phyloP scores from a whole-genome alignment of 352 stramenopile genomes.

The Pythium brassicae region DNA sequence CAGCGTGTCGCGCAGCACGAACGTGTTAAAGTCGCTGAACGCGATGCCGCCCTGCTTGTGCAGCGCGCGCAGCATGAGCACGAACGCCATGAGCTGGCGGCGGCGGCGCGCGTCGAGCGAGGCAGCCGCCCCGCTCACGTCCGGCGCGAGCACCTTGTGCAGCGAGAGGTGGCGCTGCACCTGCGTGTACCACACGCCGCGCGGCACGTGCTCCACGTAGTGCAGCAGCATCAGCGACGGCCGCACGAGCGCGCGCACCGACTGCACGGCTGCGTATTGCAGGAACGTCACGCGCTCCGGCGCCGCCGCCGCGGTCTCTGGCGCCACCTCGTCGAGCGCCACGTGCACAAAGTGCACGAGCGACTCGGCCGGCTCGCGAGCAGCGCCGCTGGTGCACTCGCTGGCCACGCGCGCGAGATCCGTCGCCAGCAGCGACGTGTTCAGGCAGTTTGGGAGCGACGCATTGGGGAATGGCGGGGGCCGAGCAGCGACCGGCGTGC shows the following conservation, averaged over 20 bases:
- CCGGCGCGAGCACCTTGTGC: slow-evolving; percentile 30
- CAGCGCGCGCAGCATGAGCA: slow-evolving; percentile 34
- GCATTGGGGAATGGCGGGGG: too few species aligned
- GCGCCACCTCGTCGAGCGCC: slow-evolving; percentile 19
- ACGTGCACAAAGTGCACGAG: slow-evolving; percentile 37
- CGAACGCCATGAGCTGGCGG: slow-evolving; percentile 25
- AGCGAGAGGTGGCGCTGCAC: slow-evolving; percentile 38
- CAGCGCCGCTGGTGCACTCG: neutral
- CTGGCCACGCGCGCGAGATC: neutral
- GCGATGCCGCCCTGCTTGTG: slow-evolving; percentile 32
- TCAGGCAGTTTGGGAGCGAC: slow-evolving; percentile 18
- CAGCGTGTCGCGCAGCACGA: slow-evolving; percentile 21
- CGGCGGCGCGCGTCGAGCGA: slow-evolving; percentile 15
- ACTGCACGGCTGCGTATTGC: slow-evolving; percentile 36
- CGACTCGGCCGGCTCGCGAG: neutral
- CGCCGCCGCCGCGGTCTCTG: neutral
- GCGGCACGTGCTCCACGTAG: slow-evolving; percentile 26
- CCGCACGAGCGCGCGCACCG: slow-evolving; percentile 14
- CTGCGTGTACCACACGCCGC: slow-evolving; percentile 42
- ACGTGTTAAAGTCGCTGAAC: slow-evolving; percentile 40
- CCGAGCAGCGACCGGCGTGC: neutral
- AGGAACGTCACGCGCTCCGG: slow-evolving; percentile 31
- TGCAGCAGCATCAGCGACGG: slow-evolving; percentile 36
- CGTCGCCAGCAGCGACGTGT: slow-evolving; percentile 11
- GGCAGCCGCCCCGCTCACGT: slow-evolving; percentile 7